phyloP scores from a whole-genome alignment of 345 rosid species.

The Ceriops tagal region DNA sequence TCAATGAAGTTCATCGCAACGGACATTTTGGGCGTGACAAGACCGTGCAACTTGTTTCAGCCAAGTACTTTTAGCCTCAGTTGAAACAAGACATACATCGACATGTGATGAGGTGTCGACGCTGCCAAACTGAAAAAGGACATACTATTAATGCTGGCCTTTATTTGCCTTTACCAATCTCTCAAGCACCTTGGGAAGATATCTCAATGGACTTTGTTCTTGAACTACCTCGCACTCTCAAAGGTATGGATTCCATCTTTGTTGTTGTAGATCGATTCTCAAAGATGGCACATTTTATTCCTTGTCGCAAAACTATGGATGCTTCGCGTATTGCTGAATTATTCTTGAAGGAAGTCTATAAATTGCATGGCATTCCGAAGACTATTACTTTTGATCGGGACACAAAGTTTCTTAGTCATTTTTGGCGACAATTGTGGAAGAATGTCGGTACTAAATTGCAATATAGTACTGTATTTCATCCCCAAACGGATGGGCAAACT shows the following conservation, averaged over 20 bases:
- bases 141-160: not conserved
- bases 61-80: not conserved
- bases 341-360: not conserved
- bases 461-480: not conserved
- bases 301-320: not conserved
- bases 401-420: not conserved
- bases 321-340: not conserved
- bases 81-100: not conserved
- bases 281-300: not conserved
- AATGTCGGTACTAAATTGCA: not conserved
- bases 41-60: not conserved
- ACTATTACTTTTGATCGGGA: not conserved
- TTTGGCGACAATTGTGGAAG: not conserved
- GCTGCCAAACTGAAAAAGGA: not conserved
- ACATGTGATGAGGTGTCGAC: not conserved
- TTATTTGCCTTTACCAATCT: not conserved
- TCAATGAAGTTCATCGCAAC: not conserved
- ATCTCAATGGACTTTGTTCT: not conserved
- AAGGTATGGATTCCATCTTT: not conserved
- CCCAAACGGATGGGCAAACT: too few relatives aligned
- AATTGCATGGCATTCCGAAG: not conserved
- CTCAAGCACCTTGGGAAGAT: not conserved
- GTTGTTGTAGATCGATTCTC: slow-evolving; percentile 1
- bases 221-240: not conserved
- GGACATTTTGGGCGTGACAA: not conserved